These are phyloP conservation scores for Aspergillus hancockii DNA, from an alignment of 495 filamentous ascomycete genomes.

Conservation along the genomic window DNA sequence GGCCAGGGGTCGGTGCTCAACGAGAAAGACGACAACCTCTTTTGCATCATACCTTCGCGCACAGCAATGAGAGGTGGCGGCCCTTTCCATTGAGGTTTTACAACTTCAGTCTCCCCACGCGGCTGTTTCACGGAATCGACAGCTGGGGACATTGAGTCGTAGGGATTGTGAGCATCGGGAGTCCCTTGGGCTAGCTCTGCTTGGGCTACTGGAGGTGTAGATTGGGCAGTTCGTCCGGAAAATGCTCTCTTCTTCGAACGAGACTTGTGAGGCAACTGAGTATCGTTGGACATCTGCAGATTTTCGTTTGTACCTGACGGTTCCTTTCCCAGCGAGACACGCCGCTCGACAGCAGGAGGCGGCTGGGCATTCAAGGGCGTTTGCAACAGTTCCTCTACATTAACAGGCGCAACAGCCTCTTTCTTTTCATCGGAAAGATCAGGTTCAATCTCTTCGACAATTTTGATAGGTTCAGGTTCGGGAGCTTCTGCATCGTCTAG, in stretches of 20 bases:
- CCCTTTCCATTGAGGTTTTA: conserved; percentile 33
- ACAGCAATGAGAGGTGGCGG: conserved; percentile 43
- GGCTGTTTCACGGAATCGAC: conserved; percentile 9
- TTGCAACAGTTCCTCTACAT: conserved; percentile 67
- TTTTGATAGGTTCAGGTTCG: conserved; percentile 61
- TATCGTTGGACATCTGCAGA: conserved; percentile 18
- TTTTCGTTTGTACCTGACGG: conserved; percentile 18
- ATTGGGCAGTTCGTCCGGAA: conserved; percentile 12
- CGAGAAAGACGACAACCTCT: conserved; percentile 42
- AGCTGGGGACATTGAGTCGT: neutral
- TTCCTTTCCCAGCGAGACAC: conserved; percentile 16
- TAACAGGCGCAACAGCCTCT: conserved; percentile 62
- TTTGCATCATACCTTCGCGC: conserved; percentile 41
- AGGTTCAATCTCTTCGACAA: conserved; percentile 36
- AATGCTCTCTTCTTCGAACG: conserved; percentile 11
- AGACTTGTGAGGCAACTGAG: conserved; percentile 9
- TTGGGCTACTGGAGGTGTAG: conserved; percentile 13
- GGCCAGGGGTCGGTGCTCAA: conserved; percentile 37
- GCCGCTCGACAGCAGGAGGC: conserved; percentile 36
- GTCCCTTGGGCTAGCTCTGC: conserved; percentile 7
- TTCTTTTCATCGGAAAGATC: conserved; percentile 25
- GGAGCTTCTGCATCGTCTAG: conserved; percentile 74
- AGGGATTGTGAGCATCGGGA: neutral
- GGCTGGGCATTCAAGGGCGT: conserved; percentile 57
- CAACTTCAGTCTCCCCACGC: conserved; percentile 17